Conservation (phyloP, 371 early-diverging fungal genomes). For the Dinochytrium kinnereticum region DNA sequence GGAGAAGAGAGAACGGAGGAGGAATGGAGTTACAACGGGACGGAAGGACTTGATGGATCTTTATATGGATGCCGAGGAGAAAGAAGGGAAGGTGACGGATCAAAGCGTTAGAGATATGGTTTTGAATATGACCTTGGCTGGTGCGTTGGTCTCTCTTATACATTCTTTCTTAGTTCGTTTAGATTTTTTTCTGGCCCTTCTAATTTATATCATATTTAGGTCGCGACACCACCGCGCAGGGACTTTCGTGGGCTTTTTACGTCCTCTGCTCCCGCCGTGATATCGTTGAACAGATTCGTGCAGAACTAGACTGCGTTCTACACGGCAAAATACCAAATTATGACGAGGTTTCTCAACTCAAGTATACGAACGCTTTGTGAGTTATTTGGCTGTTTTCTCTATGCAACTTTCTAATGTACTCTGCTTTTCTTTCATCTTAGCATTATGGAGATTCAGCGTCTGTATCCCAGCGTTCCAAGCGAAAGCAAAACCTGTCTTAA, state of each 20-base stretch:
- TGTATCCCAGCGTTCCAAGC: conserved; percentile 70
- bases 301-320: background rate
- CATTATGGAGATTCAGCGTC: conserved; percentile 66
- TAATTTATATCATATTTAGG: background rate
- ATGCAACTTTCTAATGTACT: background rate
- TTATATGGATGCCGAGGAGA: conserved; percentile 8
- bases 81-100: conserved; percentile 6
- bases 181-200: background rate
- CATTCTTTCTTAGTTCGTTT: background rate
- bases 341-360: background rate
- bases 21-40: background rate
- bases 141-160: background rate
- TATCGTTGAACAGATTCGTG: background rate
- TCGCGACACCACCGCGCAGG: conserved; percentile 20
- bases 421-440: background rate
- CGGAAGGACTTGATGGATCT: conserved; percentile 6
- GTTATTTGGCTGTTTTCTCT: background rate
- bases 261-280: background rate
- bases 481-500: conserved; percentile 62
- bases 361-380: conserved; percentile 25
- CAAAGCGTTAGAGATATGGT: conserved; percentile 1
- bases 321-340: background rate
- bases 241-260: conserved; percentile 4
- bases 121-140: conserved; percentile 12
- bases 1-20: conserved; percentile 8